A percentile compares a stretch with the other conserved stretches of the same genome.
Conservation (phyloP, 2,329 filamentous ascomycete genomes). For the Sordariomycetes sp. region DNA sequence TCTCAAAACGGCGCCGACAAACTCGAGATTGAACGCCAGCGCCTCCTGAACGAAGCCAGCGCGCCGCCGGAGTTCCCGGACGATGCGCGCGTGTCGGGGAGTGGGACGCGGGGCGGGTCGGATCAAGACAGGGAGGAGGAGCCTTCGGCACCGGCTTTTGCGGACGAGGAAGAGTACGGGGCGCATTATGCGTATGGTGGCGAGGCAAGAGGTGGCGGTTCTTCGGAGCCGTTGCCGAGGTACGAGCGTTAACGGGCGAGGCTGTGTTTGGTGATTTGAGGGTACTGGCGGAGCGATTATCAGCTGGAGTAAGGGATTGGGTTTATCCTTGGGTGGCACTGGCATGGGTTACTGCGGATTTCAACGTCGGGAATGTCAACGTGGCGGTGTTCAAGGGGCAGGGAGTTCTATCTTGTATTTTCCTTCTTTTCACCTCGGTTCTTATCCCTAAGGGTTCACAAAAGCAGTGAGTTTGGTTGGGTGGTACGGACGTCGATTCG, state of each 20-base stretch:
- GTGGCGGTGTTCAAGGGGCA: neutral
- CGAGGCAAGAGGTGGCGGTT: neutral
- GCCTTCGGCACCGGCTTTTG: conserved; percentile 48
- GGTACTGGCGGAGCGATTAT: neutral
- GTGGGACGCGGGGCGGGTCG: conserved; percentile 1
- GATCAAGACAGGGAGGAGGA: conserved; percentile 14
- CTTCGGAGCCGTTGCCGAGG: conserved; percentile 3
- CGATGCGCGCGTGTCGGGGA: conserved; percentile 28
- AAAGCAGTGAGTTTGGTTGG: neutral
- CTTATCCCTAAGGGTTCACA: neutral
- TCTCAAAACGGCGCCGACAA: conserved; percentile 53
- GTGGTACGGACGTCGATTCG: neutral
- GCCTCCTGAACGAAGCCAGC: conserved; percentile 54
- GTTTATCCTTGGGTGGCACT: neutral
- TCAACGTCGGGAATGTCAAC: too few relatives aligned
- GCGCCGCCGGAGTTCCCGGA: conserved; percentile 48
- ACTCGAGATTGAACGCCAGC: conserved; percentile 59
- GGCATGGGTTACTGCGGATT: too few relatives aligned
- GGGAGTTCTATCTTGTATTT: neutral
- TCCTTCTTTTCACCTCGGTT: neutral
- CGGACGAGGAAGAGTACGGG: conserved; percentile 40
- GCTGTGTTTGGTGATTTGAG: neutral
- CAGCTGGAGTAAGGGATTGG: neutral
- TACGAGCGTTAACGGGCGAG: conserved; percentile 1
- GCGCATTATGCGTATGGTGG: conserved; percentile 2